Conservation (phyloP, 2,329 filamentous ascomycete species). For the Dryadomyces quercus-mongolicae region DNA sequence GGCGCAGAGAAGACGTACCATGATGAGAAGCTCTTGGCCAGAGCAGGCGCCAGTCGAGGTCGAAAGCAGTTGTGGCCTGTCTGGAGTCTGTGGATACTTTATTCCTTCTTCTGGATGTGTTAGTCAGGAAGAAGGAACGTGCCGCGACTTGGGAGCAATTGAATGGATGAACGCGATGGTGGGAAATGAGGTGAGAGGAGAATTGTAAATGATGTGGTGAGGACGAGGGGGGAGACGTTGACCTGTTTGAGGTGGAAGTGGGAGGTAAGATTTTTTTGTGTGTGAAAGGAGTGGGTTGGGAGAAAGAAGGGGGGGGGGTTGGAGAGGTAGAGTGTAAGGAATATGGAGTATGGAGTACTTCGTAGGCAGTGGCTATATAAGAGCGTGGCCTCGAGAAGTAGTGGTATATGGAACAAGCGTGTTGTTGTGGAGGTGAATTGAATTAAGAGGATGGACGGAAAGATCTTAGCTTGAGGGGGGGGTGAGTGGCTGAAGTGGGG, state of each 20-base stretch:
- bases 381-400: not conserved
- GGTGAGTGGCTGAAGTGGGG: constrained; percentile 11
- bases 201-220: not conserved
- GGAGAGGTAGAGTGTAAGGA: not conserved
- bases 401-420: constrained; percentile 6
- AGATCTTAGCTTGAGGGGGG: not conserved
- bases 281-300: not conserved
- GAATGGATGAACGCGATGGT: not conserved
- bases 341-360: not conserved
- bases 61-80: not conserved
- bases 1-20: not conserved
- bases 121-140: not conserved
- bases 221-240: not conserved
- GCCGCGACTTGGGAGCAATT: constrained; percentile 3
- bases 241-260: not conserved
- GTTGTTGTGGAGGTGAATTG: constrained; percentile 9
- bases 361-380: not conserved
- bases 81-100: not conserved
- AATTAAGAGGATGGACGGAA: constrained; percentile 1
- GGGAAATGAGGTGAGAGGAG: not conserved
- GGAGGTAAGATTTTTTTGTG: constrained; percentile 1
- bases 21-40: not conserved
- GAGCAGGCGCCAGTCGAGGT: not conserved
- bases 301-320: not conserved
- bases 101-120: not conserved